Base-by-base conservation (phyloP, 2,329 filamentous ascomycete genomes). In the Pseudopithomyces maydicus region DNA sequence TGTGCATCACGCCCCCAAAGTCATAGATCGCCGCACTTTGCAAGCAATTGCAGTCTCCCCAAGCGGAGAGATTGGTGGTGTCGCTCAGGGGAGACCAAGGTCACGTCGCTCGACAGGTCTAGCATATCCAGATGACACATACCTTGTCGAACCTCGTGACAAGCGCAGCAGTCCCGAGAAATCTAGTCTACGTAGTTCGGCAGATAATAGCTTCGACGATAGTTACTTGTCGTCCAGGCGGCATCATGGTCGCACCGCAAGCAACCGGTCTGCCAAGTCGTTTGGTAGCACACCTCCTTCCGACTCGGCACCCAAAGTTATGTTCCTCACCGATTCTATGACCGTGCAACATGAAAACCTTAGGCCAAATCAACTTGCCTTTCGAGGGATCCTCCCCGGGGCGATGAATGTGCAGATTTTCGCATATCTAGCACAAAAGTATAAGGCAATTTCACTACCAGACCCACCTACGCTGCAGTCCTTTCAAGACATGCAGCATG, bases 31-130 rank as follows among this genome's bases (percentile, higher is more conserved):
- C 57, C 80, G 84, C 36, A 82, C 82, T 53, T 75, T 85, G 65
- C 84, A 85, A 65, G 79, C 84, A 1, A 77, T 86, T 58, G 81
- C 81, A 41, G 80, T 86, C 71, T 85, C 84, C 44, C 82, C 85
- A 26, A 80, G 78, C 59, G 85, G 85, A 19, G 82, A 85, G 48
- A 75, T 88, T 50, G 78, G 81, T 54, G 79, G 81, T 29, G 84
- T 86, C 57, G 77, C 77, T 23, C 84, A 87, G 67, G 81, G 78
- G 62, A 77, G 84, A 58, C 75, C 77, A 20, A 74, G 75, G 23
- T 79, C 75, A 52, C 78, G 72, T 33, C 68, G 77, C 55, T 72
- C 72, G 39, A 71, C 77, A 32, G 77, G 74, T 22, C 69, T 78
- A 54, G 77, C 78, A 22, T 77, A 79, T 54, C 57, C 66, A 33